Conservation (phyloP, 164 flowering plant genomes). For the Magnolia officinalis region DNA sequence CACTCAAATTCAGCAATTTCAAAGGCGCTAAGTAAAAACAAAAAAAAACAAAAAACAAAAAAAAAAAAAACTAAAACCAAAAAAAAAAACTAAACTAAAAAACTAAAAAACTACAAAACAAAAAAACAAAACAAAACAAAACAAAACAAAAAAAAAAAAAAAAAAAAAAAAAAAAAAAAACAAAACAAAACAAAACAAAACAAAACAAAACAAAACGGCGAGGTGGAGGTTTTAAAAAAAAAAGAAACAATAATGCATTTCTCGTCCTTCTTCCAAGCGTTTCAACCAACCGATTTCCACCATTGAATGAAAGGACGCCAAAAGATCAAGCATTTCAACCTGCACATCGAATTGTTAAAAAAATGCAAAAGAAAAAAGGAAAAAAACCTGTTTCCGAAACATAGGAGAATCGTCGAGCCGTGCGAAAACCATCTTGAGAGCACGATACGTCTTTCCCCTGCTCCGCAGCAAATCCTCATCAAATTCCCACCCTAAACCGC, state of each 20-base stretch:
- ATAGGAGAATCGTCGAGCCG: conserved; percentile 99
- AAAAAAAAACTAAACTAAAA: too few species aligned
- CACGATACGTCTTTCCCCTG: conserved; percentile 9
- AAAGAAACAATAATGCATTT: too few species aligned
- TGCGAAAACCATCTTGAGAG: conserved; percentile 68
- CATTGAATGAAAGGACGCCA: too few species aligned
- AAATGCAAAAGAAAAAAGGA: neutral
- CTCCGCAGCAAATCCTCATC: conserved; percentile 12
- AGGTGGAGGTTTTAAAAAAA: too few species aligned
- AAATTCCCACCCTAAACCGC: conserved; percentile 21
- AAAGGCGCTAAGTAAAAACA: neutral
- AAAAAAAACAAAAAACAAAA: too few species aligned
- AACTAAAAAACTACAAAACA: too few species aligned
- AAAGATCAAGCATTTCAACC: neutral
- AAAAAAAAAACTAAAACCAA: too few species aligned
- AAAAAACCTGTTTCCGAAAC: conserved; percentile 89
- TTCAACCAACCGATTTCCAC: too few species aligned
- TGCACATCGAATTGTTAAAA: neutral
- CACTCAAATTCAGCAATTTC: neutral
- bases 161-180: too few species aligned
- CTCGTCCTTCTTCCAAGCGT: too few species aligned
- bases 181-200: too few species aligned
- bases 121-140: too few species aligned
- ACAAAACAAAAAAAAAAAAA: neutral
- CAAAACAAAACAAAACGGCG: neutral